Conservation (phyloP, 495 filamentous ascomycete genomes). For the Recurvomyces mirabilis region DNA sequence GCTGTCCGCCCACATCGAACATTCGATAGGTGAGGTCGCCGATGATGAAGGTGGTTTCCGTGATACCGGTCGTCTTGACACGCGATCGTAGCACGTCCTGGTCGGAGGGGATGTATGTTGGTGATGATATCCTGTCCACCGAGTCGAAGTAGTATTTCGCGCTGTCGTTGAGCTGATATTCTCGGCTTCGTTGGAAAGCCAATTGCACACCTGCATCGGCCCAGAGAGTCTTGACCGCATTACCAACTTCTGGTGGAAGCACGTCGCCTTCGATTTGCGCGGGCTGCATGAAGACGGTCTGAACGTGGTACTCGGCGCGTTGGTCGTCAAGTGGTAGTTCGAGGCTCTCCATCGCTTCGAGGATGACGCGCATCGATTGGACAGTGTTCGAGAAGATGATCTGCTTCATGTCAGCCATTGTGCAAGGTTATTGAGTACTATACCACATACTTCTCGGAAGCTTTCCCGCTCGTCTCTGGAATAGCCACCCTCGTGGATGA, state of each 20-base stretch:
- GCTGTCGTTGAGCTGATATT: constrained; percentile 97
- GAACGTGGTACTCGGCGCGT: constrained; percentile 65
- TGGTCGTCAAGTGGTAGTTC: constrained; percentile 83
- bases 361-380: constrained; percentile 50
- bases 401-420: constrained; percentile 27
- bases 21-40: constrained; percentile 96
- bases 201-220: constrained; percentile 88
- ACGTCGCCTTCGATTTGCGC: constrained; percentile 60
- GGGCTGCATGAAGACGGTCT: constrained; percentile 36
- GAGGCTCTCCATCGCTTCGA: constrained; percentile 91
- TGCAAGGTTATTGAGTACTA: constrained; percentile 24
- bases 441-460: constrained; percentile 29
- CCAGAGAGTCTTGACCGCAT: constrained; percentile 88
- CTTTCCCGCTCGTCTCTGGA: constrained; percentile 74
- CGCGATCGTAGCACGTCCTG: constrained; percentile 95
- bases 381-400: constrained; percentile 87
- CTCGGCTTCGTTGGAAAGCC: constrained; percentile 82
- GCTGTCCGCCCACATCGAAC: constrained; percentile 98
- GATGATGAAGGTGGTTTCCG: constrained; percentile 96
- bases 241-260: constrained; percentile 86
- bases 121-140: constrained; percentile 79
- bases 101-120: constrained; percentile 92
- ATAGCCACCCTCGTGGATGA: constrained; percentile 73
- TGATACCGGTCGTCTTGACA: constrained; percentile 99
- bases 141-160: constrained; percentile 98